Conservation (phyloP, 495 filamentous ascomycete species). For the Hypoxylon fuscum region DNA sequence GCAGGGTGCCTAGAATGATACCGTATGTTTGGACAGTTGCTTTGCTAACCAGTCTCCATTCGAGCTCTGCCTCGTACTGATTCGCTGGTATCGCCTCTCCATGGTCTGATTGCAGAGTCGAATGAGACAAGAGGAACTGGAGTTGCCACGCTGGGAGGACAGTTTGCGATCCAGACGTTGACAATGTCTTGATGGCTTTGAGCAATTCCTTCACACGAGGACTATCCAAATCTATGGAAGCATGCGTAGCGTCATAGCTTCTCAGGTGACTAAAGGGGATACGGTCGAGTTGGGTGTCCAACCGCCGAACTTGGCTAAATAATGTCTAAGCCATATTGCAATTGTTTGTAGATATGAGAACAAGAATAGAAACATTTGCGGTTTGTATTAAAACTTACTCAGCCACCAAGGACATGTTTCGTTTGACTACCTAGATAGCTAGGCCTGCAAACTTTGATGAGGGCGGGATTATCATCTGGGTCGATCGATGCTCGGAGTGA, state of each 20-base stretch:
- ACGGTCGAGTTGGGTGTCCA: constrained; percentile 83
- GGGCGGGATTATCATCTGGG: constrained; percentile 38
- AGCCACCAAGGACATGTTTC: constrained; percentile 70
- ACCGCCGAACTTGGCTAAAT: constrained; percentile 75
- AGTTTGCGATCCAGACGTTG: constrained; percentile 65
- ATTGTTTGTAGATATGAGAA: constrained; percentile 2
- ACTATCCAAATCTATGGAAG: constrained; percentile 42
- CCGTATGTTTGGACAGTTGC: constrained; percentile 87
- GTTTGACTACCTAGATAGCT: constrained; percentile 6
- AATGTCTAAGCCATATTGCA: constrained; percentile 27
- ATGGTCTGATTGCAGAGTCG: constrained; percentile 52
- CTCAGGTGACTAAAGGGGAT: constrained; percentile 57
- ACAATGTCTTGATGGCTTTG: constrained; percentile 71
- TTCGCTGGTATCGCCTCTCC: constrained; percentile 38
- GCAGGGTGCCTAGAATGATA: constrained; percentile 71
- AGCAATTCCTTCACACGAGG: constrained; percentile 64
- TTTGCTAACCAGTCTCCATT: constrained; percentile 89
- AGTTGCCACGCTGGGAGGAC: constrained; percentile 64
- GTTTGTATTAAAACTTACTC: constrained; percentile 61
- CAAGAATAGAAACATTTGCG: no score
- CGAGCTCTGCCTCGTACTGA: constrained; percentile 73
- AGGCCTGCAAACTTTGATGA: background rate
- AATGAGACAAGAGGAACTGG: constrained; percentile 65
- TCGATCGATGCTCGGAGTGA: constrained; percentile 28
- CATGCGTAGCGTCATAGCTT: constrained; percentile 42